These are phyloP conservation scores for Botryobasidium botryosum DNA, from an alignment of 768 basidiomycete species.

Conservation along the genomic window DNA sequence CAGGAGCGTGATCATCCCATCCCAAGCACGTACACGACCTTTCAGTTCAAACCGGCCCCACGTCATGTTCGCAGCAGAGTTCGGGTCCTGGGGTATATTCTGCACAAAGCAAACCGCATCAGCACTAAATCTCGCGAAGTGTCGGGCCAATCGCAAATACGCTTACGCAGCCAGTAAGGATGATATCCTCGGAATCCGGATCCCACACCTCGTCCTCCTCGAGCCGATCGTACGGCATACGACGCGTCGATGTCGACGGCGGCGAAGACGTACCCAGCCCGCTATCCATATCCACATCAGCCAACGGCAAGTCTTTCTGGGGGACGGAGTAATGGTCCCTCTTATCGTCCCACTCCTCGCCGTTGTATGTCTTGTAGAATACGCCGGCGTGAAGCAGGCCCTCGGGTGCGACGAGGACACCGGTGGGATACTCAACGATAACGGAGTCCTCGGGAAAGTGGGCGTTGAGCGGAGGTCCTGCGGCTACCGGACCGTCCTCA, in stretches of 20 bases:
- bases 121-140: no score
- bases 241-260: no score
- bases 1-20: slow-evolving; percentile 64
- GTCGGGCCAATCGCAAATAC: no score
- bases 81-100: no score
- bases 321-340: not conserved
- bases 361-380: slow-evolving; percentile 2
- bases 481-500: slow-evolving; percentile 20
- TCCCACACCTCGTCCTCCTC: no score
- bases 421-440: slow-evolving; percentile 31
- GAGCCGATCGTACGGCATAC: no score
- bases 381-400: not conserved
- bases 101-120: no score
- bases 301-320: not conserved
- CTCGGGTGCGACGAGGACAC: slow-evolving; percentile 13
- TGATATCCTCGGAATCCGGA: no score
- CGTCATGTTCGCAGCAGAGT: no score
- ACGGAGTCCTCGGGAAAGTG: slow-evolving; percentile 39
- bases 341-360: not conserved
- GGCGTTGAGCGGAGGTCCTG: slow-evolving; percentile 46
- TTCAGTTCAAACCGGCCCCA: slow-evolving; percentile 77
- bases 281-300: not conserved
- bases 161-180: no score
- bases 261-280: not conserved
- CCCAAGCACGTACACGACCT: slow-evolving; percentile 64